Conservation (phyloP, 495 filamentous ascomycete species). For the Neurospora intermedia region DNA sequence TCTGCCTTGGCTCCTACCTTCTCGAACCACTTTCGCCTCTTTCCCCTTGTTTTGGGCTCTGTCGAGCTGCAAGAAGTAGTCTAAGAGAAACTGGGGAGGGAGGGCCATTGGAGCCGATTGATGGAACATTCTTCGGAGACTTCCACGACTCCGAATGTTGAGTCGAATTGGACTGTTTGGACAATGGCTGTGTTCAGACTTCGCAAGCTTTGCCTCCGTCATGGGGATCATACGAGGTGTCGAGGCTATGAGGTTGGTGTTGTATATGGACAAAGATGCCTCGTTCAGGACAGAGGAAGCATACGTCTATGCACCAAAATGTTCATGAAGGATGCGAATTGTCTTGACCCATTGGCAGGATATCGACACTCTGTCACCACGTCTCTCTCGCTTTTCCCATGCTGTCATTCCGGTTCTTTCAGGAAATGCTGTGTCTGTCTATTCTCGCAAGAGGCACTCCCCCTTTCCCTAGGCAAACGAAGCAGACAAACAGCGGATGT, state of each 20-base stretch:
- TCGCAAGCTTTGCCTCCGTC: not conserved
- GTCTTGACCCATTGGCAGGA: not conserved
- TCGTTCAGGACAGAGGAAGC: not conserved
- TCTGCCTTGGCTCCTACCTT: not conserved
- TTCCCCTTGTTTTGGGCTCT: not conserved
- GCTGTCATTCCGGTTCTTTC: not conserved
- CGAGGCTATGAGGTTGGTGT: not conserved
- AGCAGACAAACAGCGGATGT: not conserved
- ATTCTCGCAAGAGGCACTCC: not conserved
- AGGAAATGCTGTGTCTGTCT: not conserved
- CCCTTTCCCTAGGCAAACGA: not conserved
- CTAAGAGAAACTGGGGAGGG: not conserved
- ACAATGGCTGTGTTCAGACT: not conserved
- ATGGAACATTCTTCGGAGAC: not conserved
- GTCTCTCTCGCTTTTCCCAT: not conserved
- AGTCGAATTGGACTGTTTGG: not conserved
- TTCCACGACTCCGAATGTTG: not conserved
- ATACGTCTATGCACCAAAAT: not conserved
- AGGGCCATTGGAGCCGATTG: not conserved
- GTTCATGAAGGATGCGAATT: not conserved
- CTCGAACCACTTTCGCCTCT: not conserved
- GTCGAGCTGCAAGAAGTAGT: not conserved
- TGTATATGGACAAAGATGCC: not conserved
- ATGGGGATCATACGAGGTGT: not conserved
- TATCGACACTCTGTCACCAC: not conserved